Evolutionary conservation across 176 grass and related monocot genomes (phyloP), one percentile per base, ranked within the genome.

Genomic region (Melocanna baccifera): DNA sequence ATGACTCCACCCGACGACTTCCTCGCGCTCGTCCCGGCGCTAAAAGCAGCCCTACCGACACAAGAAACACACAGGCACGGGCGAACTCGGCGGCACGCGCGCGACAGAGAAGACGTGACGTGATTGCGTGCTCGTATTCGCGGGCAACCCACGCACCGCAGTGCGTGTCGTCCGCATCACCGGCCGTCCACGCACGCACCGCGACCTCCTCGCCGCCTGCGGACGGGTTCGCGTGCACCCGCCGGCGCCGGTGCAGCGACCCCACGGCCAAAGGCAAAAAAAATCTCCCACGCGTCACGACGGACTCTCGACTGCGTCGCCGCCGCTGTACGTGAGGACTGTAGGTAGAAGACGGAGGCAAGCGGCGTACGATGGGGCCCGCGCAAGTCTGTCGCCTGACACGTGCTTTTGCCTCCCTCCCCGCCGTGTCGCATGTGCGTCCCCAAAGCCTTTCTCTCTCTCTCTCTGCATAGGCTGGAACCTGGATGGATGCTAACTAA

Each of bases 131-230:
- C 0, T 25, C 4, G 51, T 48, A 48, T 15, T 48, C 46, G 53
- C 22, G 53, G 52, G 52, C 47, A 50, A 50, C 13, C 13, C 13
- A 5, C 47, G 4, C 47, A 6, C 13, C 47, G 39, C 11, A 46
- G 2, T 12, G 52, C 19, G 23, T 59, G 88, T 41, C 48, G 86
- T 87, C 42, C 83, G 93, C 2, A 25, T 23, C 22, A 4, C 82
- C 52, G 20, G 52, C 19, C 52, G 52, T 56, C 52, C 52, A 56
- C 52, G 52, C 22, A 1, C 52, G 1, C 52, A 5, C 5, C 47
- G 47, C 47, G 1, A 40, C 39, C 39, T 40, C 39, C 46, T 52
- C 16, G 16, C 18, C 6, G 51, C 51, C 7, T 55, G 23, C 22
- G 9, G 55, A n/a, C 22, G 9, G 55, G 20, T 57, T 57, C 3